Percentiles rank a stretch among this genome's conserved stretches.
phyloP scores from a whole-genome alignment of 2,329 filamentous ascomycete species.

The Colletotrichum plurivorum region DNA sequence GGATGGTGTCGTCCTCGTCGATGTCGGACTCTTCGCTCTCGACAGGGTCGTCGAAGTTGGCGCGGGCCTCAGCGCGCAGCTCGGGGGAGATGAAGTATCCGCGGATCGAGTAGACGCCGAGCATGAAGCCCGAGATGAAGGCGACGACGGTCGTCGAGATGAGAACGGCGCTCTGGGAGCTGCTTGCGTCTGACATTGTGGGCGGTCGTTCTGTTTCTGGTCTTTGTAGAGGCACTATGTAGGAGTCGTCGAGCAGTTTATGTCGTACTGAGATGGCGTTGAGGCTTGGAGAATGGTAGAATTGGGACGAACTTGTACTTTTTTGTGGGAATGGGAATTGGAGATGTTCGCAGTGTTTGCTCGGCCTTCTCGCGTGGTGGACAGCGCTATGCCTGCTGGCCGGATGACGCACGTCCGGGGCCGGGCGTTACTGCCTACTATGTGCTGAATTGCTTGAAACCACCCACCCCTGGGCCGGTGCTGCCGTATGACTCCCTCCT shows the following conservation, averaged over 20 bases:
- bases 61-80: slow-evolving; percentile 69
- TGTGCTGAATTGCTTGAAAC: slow-evolving; percentile 28
- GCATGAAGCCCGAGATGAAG: slow-evolving; percentile 83
- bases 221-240: neutral
- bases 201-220: neutral
- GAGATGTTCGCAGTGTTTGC: slow-evolving; percentile 8
- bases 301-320: slow-evolving; percentile 33
- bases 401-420: slow-evolving; percentile 40
- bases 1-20: slow-evolving; percentile 69
- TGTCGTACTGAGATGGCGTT: neutral
- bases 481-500: slow-evolving; percentile 7
- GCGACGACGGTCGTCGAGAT: slow-evolving; percentile 82
- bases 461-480: slow-evolving; percentile 15
- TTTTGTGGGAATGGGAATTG: slow-evolving; percentile 26
- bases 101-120: slow-evolving; percentile 80
- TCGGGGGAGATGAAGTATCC: slow-evolving; percentile 72
- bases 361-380: neutral
- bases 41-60: slow-evolving; percentile 70
- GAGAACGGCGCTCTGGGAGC: slow-evolving; percentile 60
- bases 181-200: slow-evolving; percentile 24
- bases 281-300: slow-evolving; percentile 1
- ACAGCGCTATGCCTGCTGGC: slow-evolving; percentile 24
- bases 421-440: slow-evolving; percentile 20
- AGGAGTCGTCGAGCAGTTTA: neutral
- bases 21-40: slow-evolving; percentile 80